These are phyloP conservation scores for Clausena lansium DNA, from an alignment of 345 rosid genomes.

Conservation along the genomic window DNA sequence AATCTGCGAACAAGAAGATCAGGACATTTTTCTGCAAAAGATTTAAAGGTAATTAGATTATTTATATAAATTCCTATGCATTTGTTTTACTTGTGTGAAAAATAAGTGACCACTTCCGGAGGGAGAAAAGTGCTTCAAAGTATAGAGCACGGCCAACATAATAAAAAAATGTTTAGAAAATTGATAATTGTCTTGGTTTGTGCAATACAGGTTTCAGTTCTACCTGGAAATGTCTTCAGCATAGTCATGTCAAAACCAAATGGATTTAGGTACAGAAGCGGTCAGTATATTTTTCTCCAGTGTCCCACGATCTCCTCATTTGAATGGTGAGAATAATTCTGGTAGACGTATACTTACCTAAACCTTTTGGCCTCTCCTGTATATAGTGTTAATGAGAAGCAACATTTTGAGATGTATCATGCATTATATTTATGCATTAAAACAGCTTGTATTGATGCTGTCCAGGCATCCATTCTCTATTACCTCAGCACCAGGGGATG, in stretches of 20 bases:
- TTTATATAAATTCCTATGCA: background rate
- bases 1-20: conserved; percentile 76
- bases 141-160: background rate
- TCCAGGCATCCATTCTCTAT: conserved; percentile 94
- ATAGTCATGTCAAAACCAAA: conserved; percentile 82
- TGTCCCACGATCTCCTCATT: conserved; percentile 80
- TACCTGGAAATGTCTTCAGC: conserved; percentile 89
- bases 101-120: background rate
- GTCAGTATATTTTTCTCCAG: conserved; percentile 89
- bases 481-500: conserved; percentile 93
- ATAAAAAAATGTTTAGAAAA: background rate
- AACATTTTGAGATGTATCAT: background rate
- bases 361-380: background rate
- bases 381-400: background rate
- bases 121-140: background rate
- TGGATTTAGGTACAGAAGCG: conserved; percentile 89
- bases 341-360: background rate
- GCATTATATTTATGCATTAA: background rate
- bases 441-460: background rate
- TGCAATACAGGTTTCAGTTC: conserved; percentile 62
- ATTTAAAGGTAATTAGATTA: conserved; percentile 51
- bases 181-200: background rate
- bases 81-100: background rate
- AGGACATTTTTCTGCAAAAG: conserved; percentile 63
- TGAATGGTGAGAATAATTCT: conserved; percentile 61